phyloP scores from a whole-genome alignment of 768 basidiomycete species.

The Nidularia sp. region DNA sequence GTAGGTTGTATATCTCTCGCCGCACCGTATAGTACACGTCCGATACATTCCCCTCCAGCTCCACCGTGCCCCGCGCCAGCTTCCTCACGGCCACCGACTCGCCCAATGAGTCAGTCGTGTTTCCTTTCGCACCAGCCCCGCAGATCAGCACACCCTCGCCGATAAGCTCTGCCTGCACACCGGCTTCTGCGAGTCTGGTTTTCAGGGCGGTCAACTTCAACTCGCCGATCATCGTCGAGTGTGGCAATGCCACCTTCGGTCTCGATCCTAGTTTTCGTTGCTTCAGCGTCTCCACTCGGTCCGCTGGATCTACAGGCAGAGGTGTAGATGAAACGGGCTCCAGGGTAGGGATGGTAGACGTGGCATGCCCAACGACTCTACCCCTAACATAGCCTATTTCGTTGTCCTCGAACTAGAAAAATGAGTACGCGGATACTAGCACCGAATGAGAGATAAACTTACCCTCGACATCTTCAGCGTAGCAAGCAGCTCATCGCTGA shows the following conservation, averaged over 20 bases:
- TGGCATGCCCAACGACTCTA: constrained; percentile 78
- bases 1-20: constrained; percentile 83
- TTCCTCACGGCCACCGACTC: constrained; percentile 88
- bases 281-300: constrained; percentile 15
- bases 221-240: constrained; percentile 96
- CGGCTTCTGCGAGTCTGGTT: constrained; percentile 65
- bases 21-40: constrained; percentile 88
- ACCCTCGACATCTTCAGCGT: constrained; percentile 86
- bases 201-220: constrained; percentile 90
- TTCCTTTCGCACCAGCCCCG: constrained; percentile 49
- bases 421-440: constrained; percentile 1
- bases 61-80: constrained; percentile 77
- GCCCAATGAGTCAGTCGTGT: constrained; percentile 31
- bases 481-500: constrained; percentile 83
- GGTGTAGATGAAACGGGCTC: constrained; percentile 53
- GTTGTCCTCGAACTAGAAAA: constrained; percentile 87
- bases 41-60: constrained; percentile 86
- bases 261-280: constrained; percentile 61
- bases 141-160: constrained; percentile 97
- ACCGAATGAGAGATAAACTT: constrained; percentile 21
- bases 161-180: constrained; percentile 90
- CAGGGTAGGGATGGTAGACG: constrained; percentile 84
- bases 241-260: constrained; percentile 62
- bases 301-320: constrained; percentile 13
- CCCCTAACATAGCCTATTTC: constrained; percentile 93